Evolutionary conservation across 768 basidiomycete genomes (phyloP), one percentile per base, ranked within the genome.

Genomic region (Naganishia vishniacii): DNA sequence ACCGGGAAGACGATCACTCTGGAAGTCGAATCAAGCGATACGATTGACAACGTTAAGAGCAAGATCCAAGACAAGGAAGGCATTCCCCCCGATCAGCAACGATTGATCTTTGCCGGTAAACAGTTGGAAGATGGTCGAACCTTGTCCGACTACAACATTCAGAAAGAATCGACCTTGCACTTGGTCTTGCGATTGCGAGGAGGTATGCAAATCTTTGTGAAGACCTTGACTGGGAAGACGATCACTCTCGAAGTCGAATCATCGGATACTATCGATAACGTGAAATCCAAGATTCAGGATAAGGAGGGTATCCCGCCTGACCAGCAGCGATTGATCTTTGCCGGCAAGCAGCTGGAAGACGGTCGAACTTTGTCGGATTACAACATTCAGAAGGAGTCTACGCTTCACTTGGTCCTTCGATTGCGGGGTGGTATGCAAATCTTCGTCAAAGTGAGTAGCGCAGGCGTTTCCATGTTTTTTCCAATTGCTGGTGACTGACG

Each of bases 291-390:
- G 84, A 92, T 94, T 49, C 90, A 92, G 76, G 90, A 92, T 76
- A 93, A 92, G 81, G 90, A 91, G 72, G 90, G 86, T 66, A 95
- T 94, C 69, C 91, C 90, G 65, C 90, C 90, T 5, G 91, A 91
- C 71, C 89, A 90, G 73, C 89, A 92, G 72, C 87, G 89, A 47
- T 81, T 92, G 8, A 92, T 91, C 77, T 92, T 92, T 69, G 91
- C 91, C 31, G 91, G 90, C 32, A 92, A 93, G 79, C 91, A 93
- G 75, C 80, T 92, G 9, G 90, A 93, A 70, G 91, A 92, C 69
- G 90, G 90, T 20, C 87, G 91, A 25, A 93, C 91, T 0, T 80
- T 91, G 0, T 89, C 88, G 0, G 90, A 92, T 71, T 92, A 91
- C 78, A 91, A 76, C 68, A 76, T 76, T 61, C 75, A 76, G 66